phyloP scores from a whole-genome alignment of 2,329 filamentous ascomycete genomes.

The Lachnellula willkommii region DNA sequence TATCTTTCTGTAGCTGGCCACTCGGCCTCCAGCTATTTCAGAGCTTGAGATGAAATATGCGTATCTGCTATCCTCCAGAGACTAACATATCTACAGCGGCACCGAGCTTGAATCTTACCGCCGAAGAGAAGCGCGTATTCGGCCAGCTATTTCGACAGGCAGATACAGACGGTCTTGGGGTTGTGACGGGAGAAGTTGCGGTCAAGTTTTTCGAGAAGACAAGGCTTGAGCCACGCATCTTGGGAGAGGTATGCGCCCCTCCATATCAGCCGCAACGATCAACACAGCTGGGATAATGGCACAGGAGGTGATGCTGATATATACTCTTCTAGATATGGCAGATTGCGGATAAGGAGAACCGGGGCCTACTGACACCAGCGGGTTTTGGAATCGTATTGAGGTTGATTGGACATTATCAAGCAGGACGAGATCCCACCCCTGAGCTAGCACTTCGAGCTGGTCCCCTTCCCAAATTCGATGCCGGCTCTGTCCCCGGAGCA shows the following conservation, averaged over 20 bases:
- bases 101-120: slow-evolving; percentile 75
- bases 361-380: slow-evolving; percentile 83
- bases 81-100: slow-evolving; percentile 38
- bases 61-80: background rate
- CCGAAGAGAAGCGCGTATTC: slow-evolving; percentile 91
- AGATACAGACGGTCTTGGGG: slow-evolving; percentile 84
- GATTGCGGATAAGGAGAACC: slow-evolving; percentile 94
- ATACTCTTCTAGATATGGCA: slow-evolving; percentile 76
- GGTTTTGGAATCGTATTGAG: slow-evolving; percentile 91
- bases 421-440: slow-evolving; percentile 70
- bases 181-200: slow-evolving; percentile 92
- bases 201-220: slow-evolving; percentile 99
- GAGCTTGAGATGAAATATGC: background rate
- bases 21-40: background rate
- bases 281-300: background rate
- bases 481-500: slow-evolving; percentile 43
- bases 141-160: slow-evolving; percentile 89
- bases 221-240: slow-evolving; percentile 72
- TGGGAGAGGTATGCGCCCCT: slow-evolving; percentile 64
- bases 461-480: slow-evolving; percentile 89
- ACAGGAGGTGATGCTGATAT: slow-evolving; percentile 20
- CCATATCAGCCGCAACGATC: background rate
- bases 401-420: slow-evolving; percentile 93
- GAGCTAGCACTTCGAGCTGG: slow-evolving; percentile 81
- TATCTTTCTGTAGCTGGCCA: background rate